A percentile compares a stretch with the other conserved stretches of the same genome.
These are phyloP conservation scores for Amanita jacksonii DNA, from an alignment of 768 basidiomycete species.

Conservation along the genomic window DNA sequence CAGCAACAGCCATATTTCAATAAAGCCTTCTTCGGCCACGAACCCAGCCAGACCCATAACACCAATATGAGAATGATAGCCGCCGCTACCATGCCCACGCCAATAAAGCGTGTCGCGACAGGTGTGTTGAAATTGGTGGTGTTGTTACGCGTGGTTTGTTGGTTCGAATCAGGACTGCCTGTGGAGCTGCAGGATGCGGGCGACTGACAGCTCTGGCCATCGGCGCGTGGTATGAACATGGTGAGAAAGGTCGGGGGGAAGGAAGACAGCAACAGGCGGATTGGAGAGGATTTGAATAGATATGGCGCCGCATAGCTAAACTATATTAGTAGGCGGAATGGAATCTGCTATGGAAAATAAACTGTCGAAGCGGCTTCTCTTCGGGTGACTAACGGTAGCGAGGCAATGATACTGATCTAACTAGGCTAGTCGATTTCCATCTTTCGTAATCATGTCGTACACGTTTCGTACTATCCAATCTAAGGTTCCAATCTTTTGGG, in stretches of 20 bases:
- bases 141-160: no score
- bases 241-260: slow-evolving; percentile 9
- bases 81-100: slow-evolving; percentile 30
- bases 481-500: slow-evolving; percentile 90
- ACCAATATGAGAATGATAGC: slow-evolving; percentile 24
- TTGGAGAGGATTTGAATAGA: slow-evolving; percentile 5
- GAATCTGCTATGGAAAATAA: slow-evolving; percentile 12
- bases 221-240: slow-evolving; percentile 24
- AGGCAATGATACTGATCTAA: no score
- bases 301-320: slow-evolving; percentile 12
- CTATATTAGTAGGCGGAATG: slow-evolving; percentile 17
- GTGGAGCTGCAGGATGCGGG: slow-evolving; percentile 10
- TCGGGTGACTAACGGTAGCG: slow-evolving; percentile 15
- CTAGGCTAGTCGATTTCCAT: neutral
- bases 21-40: slow-evolving; percentile 24
- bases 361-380: slow-evolving; percentile 18
- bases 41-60: slow-evolving; percentile 28
- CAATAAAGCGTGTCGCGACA: slow-evolving; percentile 35
- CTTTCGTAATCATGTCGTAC: slow-evolving; percentile 16
- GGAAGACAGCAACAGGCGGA: no score
- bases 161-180: slow-evolving; percentile 20
- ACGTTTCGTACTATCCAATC: slow-evolving; percentile 10
- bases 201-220: slow-evolving; percentile 17
- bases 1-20: slow-evolving; percentile 12
- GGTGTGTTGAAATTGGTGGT: slow-evolving; percentile 19